phyloP scores from a whole-genome alignment of 768 basidiomycete genomes.

The Boletus rex-veris region DNA sequence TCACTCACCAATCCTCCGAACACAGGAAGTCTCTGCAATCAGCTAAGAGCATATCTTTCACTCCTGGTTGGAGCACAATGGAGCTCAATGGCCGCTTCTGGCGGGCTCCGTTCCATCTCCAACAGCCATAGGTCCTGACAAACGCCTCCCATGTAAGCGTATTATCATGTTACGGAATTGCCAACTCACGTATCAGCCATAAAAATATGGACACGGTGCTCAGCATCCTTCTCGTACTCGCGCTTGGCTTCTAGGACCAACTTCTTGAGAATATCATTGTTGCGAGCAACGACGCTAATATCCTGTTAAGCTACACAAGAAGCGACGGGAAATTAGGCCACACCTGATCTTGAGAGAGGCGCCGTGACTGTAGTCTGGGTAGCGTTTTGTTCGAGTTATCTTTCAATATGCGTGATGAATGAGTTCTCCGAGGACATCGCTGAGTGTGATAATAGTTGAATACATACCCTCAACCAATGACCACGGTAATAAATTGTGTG shows the following conservation, averaged over 20 bases:
- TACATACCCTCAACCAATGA: conserved; percentile 76
- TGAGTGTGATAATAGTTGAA: conserved; percentile 2
- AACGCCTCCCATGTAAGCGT: conserved; percentile 1
- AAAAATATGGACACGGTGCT: conserved; percentile 86
- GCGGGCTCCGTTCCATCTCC: conserved; percentile 86
- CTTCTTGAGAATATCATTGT: conserved; percentile 83
- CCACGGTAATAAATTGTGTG: conserved; percentile 89
- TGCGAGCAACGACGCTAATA: conserved; percentile 78
- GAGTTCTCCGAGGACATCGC: conserved; percentile 18
- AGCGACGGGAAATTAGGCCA: conserved; percentile 2
- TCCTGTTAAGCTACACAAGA: conserved; percentile 17
- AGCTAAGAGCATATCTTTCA: conserved; percentile 85
- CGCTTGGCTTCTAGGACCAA: conserved; percentile 84
- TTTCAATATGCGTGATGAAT: conserved; percentile 29
- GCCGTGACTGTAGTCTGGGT: conserved; percentile 71
- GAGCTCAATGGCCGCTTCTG: conserved; percentile 90
- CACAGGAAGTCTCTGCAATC: conserved; percentile 84
- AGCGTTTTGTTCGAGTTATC: conserved; percentile 80
- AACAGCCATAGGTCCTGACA: conserved; percentile 63
- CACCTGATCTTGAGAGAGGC: conserved; percentile 80
- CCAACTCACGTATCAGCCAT: conserved; percentile 78
- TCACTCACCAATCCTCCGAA: conserved; percentile 78
- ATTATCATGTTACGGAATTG: conserved; percentile 5
- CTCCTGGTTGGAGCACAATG: conserved; percentile 86
- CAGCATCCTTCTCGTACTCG: conserved; percentile 88